Evolutionary conservation across 441 rosid species (phyloP).

Genomic region (Bocquillonia castaneifolia): DNA sequence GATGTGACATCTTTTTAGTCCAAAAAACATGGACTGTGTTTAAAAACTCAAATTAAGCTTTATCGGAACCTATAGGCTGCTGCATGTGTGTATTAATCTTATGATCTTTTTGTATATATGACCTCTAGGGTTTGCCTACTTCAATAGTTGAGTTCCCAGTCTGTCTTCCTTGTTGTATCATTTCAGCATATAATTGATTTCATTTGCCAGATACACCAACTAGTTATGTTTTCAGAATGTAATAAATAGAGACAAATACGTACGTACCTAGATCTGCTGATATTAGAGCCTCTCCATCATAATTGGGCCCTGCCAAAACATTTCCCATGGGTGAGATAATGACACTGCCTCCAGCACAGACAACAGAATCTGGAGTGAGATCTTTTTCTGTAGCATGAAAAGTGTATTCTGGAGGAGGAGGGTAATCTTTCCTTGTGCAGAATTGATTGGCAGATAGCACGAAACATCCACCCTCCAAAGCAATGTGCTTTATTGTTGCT

Average conservation of each 20-base stretch:
- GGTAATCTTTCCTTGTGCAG: conserved; percentile 79
- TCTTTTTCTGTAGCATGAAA: conserved; percentile 63
- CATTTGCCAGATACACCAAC: no score
- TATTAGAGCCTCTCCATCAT: conserved; percentile 72
- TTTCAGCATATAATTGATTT: no score
- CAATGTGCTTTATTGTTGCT: conserved; percentile 82
- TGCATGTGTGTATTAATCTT: no score
- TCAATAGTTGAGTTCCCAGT: no score
- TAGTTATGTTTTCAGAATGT: no score
- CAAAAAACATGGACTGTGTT: no score
- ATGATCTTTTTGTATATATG: no score
- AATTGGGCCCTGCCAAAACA: conserved; percentile 83
- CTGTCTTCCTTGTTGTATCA: no score
- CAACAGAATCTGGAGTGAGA: conserved; percentile 64
- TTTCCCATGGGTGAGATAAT: conserved; percentile 79
- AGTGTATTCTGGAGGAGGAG: conserved; percentile 76
- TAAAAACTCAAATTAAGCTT: no score
- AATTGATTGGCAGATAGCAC: conserved; percentile 85
- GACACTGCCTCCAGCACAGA: conserved; percentile 87
- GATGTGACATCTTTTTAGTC: no score
- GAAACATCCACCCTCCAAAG: conserved; percentile 93
- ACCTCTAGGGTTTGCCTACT: no score
- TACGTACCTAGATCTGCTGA: conserved; percentile 75
- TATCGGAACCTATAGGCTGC: no score
- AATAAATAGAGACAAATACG: neutral